Conservation (phyloP, 148 eudicot species). For the Cornus controversa region DNA sequence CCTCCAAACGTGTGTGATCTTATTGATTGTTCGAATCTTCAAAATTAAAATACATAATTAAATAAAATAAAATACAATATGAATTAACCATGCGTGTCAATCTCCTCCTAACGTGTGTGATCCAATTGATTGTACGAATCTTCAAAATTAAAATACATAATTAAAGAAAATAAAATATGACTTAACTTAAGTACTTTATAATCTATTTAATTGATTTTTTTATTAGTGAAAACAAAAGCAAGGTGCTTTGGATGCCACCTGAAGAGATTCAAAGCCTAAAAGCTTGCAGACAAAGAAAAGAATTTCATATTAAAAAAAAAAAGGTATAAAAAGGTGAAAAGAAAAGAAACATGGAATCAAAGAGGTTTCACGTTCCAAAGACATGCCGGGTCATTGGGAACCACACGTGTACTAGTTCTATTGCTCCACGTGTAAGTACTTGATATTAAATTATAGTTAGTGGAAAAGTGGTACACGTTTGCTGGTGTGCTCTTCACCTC, state of each 20-base stretch:
- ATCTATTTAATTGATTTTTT: neutral
- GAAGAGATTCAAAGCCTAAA: neutral
- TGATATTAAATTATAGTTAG: no score
- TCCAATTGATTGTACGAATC: slow-evolving; percentile 5
- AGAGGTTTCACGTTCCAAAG: slow-evolving; percentile 4
- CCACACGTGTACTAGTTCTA: neutral
- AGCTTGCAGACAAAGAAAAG: neutral
- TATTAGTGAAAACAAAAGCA: neutral
- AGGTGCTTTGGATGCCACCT: slow-evolving; percentile 9
- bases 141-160: neutral
- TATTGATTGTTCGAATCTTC: slow-evolving; percentile 5
- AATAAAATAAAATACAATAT: neutral
- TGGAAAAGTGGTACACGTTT: no score
- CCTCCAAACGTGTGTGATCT: slow-evolving; percentile 5
- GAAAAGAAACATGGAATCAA: neutral
- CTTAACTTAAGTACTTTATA: neutral
- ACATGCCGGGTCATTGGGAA: slow-evolving; percentile 3
- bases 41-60: neutral
- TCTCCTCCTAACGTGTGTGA: slow-evolving; percentile 7
- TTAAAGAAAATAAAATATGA: neutral
- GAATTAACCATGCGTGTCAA: neutral
- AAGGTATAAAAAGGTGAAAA: neutral
- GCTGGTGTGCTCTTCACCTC: no score
- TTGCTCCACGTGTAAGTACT: neutral
- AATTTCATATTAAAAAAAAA: neutral